Conservation (phyloP, 1,284 basidiomycete species). For the Cutaneotrichosporon cavernicola region DNA sequence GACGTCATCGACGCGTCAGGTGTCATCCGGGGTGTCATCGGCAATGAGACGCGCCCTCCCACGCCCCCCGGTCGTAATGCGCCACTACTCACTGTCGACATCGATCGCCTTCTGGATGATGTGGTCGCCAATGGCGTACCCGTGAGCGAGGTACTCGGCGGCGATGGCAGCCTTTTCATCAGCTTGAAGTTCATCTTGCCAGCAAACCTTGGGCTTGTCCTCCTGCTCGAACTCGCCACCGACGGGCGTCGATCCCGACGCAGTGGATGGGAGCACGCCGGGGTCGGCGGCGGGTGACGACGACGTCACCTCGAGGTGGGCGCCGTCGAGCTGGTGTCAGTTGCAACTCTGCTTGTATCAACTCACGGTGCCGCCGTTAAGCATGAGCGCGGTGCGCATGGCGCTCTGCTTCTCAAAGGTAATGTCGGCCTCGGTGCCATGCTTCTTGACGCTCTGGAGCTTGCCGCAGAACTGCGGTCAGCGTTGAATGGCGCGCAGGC, state of each 20-base stretch:
- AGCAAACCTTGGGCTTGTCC: constrained; percentile 54
- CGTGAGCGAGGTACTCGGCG: constrained; percentile 80
- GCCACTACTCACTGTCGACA: constrained; percentile 65
- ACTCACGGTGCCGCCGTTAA: constrained; percentile 53
- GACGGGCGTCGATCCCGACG: constrained; percentile 43
- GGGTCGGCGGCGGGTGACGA: constrained; percentile 39
- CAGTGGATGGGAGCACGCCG: constrained; percentile 22
- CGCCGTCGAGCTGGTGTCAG: constrained; percentile 48
- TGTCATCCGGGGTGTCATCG: neutral
- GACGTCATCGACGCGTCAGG: constrained; percentile 3
- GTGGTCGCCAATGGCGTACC: constrained; percentile 75
- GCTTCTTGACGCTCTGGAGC: constrained; percentile 50
- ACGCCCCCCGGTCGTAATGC: neutral
- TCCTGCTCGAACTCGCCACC: constrained; percentile 51
- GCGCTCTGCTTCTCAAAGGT: constrained; percentile 54
- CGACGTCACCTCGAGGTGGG: constrained; percentile 54
- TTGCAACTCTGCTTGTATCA: neutral
- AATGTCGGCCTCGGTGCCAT: constrained; percentile 50
- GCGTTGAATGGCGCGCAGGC: neutral
- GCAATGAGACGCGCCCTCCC: neutral
- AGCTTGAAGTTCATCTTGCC: constrained; percentile 5
- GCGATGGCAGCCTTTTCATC: constrained; percentile 60
- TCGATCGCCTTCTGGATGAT: constrained; percentile 83
- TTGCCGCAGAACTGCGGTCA: constrained; percentile 49
- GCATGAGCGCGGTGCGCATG: constrained; percentile 53